Evolutionary conservation across 129 eudicot species (phyloP), one percentile per base, ranked within the genome.

Genomic region (Artemisia tridentata): DNA sequence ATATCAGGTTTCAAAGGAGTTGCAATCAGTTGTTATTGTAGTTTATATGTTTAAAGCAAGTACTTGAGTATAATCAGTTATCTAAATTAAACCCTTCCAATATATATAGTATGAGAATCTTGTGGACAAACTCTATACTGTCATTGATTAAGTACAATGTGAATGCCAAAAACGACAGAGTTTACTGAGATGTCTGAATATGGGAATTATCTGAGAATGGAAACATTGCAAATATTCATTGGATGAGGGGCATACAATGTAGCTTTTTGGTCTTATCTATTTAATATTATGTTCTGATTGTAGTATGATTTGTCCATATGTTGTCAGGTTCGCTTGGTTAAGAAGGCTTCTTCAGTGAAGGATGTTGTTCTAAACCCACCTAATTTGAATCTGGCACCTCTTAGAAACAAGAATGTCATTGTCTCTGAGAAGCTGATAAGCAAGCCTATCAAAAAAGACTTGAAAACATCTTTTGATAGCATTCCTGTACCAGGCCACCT

Each of bases 321-420:
- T 63, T 74, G 67, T 68, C 83, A 82, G 92, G 78, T 82, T 77
- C 74, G 70, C 59, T 63, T 73, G 1, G 55, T 29, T 72, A 80
- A 68, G 72, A 82, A 62, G 78, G 72, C 75, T 70, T 60, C 83
- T 52, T 74, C 80, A 0, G 68, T 69, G 56, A 75, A 79, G 64
- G 81, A 76, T 75, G 5, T 48, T 8, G 34, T 77, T 56, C 21
- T 75, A 27, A 84, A 83, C 57, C 73, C 76, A 19, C 78, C 79
- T 17, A 74, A 53, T 71, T 11, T 66, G 55, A 75, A 64, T 54
- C 68, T 70, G 62, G 73, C 89, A 56, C 96, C 96, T 47, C 91
- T 90, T 52, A 81, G 69, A 78, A 84, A 55, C 85, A 90, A 85
- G 80, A 87, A 90, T 51, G 72, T 70, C 43, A 77, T 81, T 18